Evolutionary conservation across 2,329 filamentous ascomycete genomes (phyloP).

Genomic region (Apiospora koreana): DNA sequence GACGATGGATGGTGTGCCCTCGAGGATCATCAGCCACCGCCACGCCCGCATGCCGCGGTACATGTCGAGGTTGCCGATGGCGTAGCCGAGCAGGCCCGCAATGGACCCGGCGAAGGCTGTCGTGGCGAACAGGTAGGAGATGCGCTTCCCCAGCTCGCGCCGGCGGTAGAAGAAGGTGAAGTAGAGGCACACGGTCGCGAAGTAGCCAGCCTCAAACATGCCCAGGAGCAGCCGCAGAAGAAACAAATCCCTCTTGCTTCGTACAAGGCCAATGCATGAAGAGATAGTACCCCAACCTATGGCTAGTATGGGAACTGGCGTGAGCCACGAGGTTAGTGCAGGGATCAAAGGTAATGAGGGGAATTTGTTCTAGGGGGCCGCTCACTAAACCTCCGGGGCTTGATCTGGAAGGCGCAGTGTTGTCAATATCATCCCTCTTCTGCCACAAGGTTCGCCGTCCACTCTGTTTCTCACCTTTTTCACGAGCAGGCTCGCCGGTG

Average conservation of each 20-base stretch:
- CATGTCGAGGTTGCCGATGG: slow-evolving; percentile 24
- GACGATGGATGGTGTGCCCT: slow-evolving; percentile 48
- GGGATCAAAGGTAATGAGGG: too few species aligned
- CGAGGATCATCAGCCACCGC: slow-evolving; percentile 68
- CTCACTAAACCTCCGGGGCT: not conserved
- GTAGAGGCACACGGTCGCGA: slow-evolving; percentile 6
- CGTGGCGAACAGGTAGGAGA: slow-evolving; percentile 7
- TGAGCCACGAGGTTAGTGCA: not conserved
- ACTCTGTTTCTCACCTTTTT: not conserved
- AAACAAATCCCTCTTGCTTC: not conserved
- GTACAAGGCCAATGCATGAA: not conserved
- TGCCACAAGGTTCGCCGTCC: not conserved
- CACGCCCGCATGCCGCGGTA: slow-evolving; percentile 45
- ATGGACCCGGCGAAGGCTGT: slow-evolving; percentile 1
- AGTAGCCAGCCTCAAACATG: not conserved
- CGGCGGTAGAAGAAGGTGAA: slow-evolving; percentile 9
- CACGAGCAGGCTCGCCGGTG: not conserved
- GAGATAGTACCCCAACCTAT: not conserved
- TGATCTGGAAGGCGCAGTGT: not conserved
- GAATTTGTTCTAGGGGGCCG: not conserved
- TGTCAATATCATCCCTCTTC: not conserved
- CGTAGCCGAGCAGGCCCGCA: slow-evolving; percentile 28
- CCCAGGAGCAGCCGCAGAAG: not conserved
- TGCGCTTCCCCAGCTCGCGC: not conserved
- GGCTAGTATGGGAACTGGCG: not conserved